phyloP scores from a whole-genome alignment of 139 green algal genomes.

The Chlamydomonas asymmetrica region DNA sequence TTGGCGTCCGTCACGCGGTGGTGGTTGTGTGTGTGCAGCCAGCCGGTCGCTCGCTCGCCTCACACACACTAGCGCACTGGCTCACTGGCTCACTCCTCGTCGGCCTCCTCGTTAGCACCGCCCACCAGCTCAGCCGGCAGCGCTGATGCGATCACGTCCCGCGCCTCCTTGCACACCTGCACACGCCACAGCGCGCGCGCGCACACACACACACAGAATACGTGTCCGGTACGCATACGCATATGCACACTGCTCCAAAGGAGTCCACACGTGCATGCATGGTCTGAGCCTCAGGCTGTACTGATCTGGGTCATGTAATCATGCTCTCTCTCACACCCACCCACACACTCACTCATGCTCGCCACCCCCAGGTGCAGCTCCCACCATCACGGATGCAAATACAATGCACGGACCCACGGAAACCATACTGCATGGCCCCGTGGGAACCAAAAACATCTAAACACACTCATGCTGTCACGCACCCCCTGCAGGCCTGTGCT shows the following conservation, averaged over 20 bases:
- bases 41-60: too few relatives aligned
- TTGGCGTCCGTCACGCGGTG: too few relatives aligned
- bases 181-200: background rate
- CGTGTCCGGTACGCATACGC: conserved; percentile 8
- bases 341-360: background rate
- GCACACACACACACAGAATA: background rate
- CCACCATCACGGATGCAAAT: too few relatives aligned
- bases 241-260: background rate
- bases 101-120: conserved; percentile 5
- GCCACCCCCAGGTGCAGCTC: too few relatives aligned
- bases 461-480: background rate
- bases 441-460: too few relatives aligned
- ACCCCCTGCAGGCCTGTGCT: background rate
- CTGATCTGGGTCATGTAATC: conserved; percentile 15
- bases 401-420: too few relatives aligned
- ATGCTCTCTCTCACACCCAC: background rate
- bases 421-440: too few relatives aligned
- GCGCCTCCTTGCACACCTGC: conserved; percentile 43
- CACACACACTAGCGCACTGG: too few relatives aligned
- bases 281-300: conserved; percentile 1
- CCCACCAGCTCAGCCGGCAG: conserved; percentile 51
- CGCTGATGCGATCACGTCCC: conserved; percentile 30
- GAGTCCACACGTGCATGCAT: conserved; percentile 2
- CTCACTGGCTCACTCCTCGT: conserved; percentile 27
- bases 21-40: too few relatives aligned